Evolutionary conservation across 1,284 basidiomycete species (phyloP), one percentile per base, ranked within the genome.

Genomic region (Cronartium ribicola): DNA sequence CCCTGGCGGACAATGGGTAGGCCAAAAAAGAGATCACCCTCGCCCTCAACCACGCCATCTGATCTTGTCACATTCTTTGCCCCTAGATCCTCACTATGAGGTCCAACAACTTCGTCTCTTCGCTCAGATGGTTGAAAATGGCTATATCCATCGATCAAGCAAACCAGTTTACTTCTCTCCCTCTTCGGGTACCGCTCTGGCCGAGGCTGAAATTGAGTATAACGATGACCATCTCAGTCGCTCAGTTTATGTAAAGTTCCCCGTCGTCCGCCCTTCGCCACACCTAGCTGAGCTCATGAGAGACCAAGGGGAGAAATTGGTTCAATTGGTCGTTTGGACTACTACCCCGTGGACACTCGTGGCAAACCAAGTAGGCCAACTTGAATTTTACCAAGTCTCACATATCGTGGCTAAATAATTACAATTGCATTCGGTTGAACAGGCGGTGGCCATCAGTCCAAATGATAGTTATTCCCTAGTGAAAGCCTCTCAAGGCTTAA

Each of bases 291-390:
- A 66, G 3, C 63, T 69, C 7, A 20, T 55, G 51, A 55, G 29
- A 55, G 51, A 55, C 29, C 51, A 55, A 20, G 14, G 29, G 7
- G 4, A 1, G 6, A 79, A 55, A 37, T 77, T 80, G 17, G 81
- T 89, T 3, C 85, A 86, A 20, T 78, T 95, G 10, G 83, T 94
- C 41, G 90, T 97, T n/a, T 99, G 96, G 96, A 98, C 95, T 1
- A 99, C 96, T 0, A 98, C 95, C 0, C 92, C 96, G 0, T 99
- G 95, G 95, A 97, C 92, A 6, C 83, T 98, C 62, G 92, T 92
- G 0, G 92, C 92, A 0, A 98, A 99, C 80, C 93, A 95, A 89
- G 92, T 92, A 78, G 59, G 39, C 43, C 5, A 4, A 40, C 62
- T 65, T 14, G 37, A 44, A 40, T 22, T 7, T 8, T 14, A 7